Evolutionary conservation across 305 asterid species (phyloP).

Genomic region (Coffea humblotiana): DNA sequence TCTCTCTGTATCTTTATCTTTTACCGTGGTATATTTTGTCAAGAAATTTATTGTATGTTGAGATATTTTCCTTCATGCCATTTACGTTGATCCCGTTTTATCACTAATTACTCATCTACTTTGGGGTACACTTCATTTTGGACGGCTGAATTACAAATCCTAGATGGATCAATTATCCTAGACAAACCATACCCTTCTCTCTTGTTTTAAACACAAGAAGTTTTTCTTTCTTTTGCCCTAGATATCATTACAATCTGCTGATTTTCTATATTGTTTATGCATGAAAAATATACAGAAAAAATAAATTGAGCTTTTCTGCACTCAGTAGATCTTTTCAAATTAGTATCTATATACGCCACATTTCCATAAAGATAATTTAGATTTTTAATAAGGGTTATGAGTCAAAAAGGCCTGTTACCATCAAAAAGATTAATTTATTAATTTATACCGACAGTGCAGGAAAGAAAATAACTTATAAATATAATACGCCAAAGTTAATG

Average conservation of each 20-base stretch:
- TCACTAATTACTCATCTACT: neutral
- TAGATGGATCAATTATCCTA: neutral
- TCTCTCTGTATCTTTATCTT: neutral
- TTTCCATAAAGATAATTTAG: no score
- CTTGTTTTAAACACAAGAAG: no score
- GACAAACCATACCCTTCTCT: no score
- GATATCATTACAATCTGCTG: neutral
- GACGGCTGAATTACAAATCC: neutral
- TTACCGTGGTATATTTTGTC: neutral
- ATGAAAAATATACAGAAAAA: no score
- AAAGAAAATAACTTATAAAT: no score
- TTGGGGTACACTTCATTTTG: neutral
- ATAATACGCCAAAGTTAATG: neutral
- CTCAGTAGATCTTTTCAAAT: no score
- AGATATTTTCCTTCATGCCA: neutral
- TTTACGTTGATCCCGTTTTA: neutral
- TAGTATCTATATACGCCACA: no score
- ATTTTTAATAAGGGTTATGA: no score
- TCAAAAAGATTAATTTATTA: no score
- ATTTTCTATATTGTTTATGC: no score
- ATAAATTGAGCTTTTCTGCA: no score
- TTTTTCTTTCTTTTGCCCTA: neutral
- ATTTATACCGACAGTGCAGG: no score
- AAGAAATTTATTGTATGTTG: neutral
- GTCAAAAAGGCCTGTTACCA: rapidly evolving